Percentiles rank a stretch among this genome's conserved stretches.
Evolutionary conservation across 2,329 filamentous ascomycete species (phyloP).

Genomic region (Scytalidium sp.): DNA sequence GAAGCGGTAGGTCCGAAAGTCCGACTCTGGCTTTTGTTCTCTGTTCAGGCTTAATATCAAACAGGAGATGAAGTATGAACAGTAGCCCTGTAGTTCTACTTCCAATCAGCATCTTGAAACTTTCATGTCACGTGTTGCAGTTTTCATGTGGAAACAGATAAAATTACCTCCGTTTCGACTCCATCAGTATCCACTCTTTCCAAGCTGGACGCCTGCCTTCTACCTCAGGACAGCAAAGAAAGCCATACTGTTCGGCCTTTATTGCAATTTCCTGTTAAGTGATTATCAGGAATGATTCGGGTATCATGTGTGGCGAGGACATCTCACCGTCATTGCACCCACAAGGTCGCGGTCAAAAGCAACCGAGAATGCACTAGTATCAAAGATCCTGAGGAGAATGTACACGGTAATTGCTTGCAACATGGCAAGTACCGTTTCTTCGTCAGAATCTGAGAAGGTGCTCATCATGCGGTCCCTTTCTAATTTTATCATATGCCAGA

Average conservation of each 20-base stretch:
- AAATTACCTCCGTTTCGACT: conserved; percentile 12
- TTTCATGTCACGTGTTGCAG: no score
- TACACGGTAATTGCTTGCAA: conserved; percentile 14
- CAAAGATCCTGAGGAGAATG: conserved; percentile 16
- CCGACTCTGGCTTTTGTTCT: conserved; percentile 12
- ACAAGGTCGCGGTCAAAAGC: conserved; percentile 14
- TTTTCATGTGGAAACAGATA: no score
- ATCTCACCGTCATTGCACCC: conserved; percentile 14
- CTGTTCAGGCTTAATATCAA: conserved; percentile 16
- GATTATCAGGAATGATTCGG: no score
- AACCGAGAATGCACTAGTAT: conserved; percentile 12
- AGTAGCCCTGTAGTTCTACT: conserved; percentile 11
- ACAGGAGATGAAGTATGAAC: conserved; percentile 13
- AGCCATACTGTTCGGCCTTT: conserved; percentile 7
- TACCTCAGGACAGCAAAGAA: conserved; percentile 12
- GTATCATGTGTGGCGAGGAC: no score
- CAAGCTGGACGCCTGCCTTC: conserved; percentile 14
- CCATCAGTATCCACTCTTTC: conserved; percentile 15
- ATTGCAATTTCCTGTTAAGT: conserved; percentile 7
- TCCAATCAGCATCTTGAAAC: no score
- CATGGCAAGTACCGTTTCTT: conserved; percentile 14
- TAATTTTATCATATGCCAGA: conserved; percentile 15
- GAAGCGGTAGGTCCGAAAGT: conserved; percentile 14
- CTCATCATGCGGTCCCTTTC: conserved; percentile 17
- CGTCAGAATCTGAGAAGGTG: conserved; percentile 7